These are phyloP conservation scores for Trichoderma atroviride DNA, from an alignment of 2,329 filamentous ascomycete genomes.

Conservation along the genomic window DNA sequence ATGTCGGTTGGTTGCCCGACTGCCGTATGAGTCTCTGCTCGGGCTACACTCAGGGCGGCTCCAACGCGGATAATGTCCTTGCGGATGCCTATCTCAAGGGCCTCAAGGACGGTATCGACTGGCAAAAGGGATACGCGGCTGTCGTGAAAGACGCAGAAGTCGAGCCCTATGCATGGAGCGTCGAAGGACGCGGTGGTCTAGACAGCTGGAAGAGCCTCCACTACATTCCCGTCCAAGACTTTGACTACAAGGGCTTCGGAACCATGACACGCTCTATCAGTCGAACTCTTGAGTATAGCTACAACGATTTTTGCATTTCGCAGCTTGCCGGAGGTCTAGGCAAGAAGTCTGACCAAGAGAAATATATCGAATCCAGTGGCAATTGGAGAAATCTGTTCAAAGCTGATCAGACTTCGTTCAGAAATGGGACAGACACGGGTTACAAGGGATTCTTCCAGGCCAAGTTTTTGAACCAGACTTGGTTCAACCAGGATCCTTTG, in stretches of 20 bases:
- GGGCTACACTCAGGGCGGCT: conserved; percentile 74
- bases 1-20: conserved; percentile 73
- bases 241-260: conserved; percentile 67
- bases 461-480: conserved; percentile 67
- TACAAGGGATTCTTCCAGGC: conserved; percentile 74
- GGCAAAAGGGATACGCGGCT: conserved; percentile 69
- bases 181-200: conserved; percentile 71
- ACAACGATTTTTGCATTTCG: conserved; percentile 73
- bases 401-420: conserved; percentile 56
- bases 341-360: conserved; percentile 56
- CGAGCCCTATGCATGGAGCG: conserved; percentile 70
- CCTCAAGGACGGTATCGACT: conserved; percentile 62
- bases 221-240: conserved; percentile 72
- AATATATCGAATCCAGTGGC: conserved; percentile 60
- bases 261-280: conserved; percentile 71
- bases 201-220: conserved; percentile 70
- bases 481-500: conserved; percentile 69
- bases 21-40: conserved; percentile 77
- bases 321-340: conserved; percentile 62
- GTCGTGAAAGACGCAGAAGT: conserved; percentile 73
- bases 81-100: conserved; percentile 71
- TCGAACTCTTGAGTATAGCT: conserved; percentile 75
- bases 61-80: conserved; percentile 71
- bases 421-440: conserved; percentile 61
- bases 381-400: conserved; percentile 73